phyloP scores from a whole-genome alignment of 2,329 filamentous ascomycete species.

The Beauveria asiatica region DNA sequence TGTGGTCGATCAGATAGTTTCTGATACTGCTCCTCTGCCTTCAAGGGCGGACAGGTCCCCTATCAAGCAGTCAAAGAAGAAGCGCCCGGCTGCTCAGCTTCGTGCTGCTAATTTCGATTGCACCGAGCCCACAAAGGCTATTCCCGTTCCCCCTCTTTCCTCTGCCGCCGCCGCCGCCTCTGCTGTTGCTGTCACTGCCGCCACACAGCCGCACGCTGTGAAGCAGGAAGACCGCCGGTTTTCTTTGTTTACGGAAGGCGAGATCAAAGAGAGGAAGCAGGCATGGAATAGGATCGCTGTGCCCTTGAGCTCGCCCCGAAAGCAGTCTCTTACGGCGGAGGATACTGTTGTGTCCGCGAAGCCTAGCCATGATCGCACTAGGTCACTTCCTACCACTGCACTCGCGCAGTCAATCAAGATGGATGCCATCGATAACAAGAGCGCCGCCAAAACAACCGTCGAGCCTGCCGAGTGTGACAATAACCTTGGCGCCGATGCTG shows the following conservation, averaged over 20 bases:
- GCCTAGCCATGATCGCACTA: conserved; percentile 2
- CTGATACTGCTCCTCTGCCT: not conserved
- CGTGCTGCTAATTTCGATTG: not conserved
- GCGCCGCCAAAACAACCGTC: no score
- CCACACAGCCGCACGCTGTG: not conserved
- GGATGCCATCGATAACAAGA: not conserved
- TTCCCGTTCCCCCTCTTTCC: not conserved
- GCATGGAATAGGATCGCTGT: conserved; percentile 27
- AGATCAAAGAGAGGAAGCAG: conserved; percentile 24
- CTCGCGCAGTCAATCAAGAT: not conserved
- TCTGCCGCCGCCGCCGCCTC: not conserved
- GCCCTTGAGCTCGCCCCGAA: conserved; percentile 21
- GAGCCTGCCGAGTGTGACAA: not conserved
- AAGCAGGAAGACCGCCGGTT: not conserved
- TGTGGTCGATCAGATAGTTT: no score
- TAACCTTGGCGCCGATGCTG: not conserved
- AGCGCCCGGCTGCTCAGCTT: not conserved
- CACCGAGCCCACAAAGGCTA: not conserved
- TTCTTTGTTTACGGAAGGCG: conserved; percentile 22
- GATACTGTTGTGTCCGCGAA: not conserved
- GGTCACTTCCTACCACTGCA: not conserved
- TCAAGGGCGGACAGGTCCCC: not conserved
- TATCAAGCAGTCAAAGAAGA: not conserved
- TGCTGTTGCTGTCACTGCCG: not conserved
- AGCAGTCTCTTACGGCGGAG: not conserved